Conservation (phyloP, 148 eudicot species). For the Silene latifolia region DNA sequence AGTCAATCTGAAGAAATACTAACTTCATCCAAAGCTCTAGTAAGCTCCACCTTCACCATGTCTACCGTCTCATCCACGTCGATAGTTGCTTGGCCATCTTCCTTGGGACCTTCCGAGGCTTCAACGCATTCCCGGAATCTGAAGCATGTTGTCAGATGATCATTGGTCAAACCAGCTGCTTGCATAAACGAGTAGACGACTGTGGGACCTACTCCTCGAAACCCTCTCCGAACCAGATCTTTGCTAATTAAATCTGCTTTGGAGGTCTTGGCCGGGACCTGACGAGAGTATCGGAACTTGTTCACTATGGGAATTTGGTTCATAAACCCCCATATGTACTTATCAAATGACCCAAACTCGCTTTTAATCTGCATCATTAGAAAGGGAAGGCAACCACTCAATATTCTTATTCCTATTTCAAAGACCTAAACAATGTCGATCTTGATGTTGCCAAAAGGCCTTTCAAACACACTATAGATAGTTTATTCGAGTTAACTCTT, state of each 20-base stretch:
- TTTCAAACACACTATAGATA: no score
- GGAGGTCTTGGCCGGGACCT: slow-evolving; percentile 83
- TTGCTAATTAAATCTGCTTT: slow-evolving; percentile 89
- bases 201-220: slow-evolving; percentile 78
- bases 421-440: no score
- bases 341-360: slow-evolving; percentile 73
- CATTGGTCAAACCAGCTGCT: slow-evolving; percentile 86
- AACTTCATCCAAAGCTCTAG: slow-evolving; percentile 34
- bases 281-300: slow-evolving; percentile 56
- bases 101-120: slow-evolving; percentile 18
- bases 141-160: slow-evolving; percentile 68
- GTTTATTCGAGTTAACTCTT: no score
- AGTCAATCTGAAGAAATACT: slow-evolving; percentile 31
- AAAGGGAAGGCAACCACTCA: neutral
- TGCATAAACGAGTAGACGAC: slow-evolving; percentile 89
- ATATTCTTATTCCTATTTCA: no score
- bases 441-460: no score
- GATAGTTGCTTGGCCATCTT: slow-evolving; percentile 17
- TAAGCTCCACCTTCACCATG: slow-evolving; percentile 24
- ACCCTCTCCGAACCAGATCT: slow-evolving; percentile 81
- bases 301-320: slow-evolving; percentile 64
- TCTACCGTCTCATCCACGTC: slow-evolving; percentile 25
- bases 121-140: slow-evolving; percentile 46
- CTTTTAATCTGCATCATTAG: slow-evolving; percentile 53
- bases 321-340: slow-evolving; percentile 83